Base-by-base conservation (phyloP, 2,329 filamentous ascomycete genomes). In the Aspergillus flavus region DNA sequence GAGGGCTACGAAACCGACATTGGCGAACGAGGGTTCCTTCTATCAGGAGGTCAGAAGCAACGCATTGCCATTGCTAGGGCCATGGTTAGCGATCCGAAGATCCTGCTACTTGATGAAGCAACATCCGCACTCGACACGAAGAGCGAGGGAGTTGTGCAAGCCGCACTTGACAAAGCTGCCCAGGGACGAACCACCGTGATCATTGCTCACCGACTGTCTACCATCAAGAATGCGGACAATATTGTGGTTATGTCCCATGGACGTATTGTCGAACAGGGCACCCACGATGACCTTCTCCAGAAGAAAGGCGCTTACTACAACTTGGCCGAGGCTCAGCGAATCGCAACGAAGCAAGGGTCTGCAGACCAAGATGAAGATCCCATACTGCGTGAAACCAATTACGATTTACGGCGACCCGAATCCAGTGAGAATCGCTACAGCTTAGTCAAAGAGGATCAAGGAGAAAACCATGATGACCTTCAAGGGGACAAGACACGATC, bases 71-170 rank as follows among this genome's bases (percentile, higher is more conserved):
- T 96, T 74, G 91, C 92, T 3, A 83, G 91, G 66, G 91, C 91
- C 30, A 85, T 95, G 55, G 89, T 95, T 23, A 91, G 88, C 5
- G 88, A 95, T 69, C 92, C 92, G 0, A 92, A 91, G 80, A 85
- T 96, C 72, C 84, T 96, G 1, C 85, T 97, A 0, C 88, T 97
- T 4, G 93, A 97, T 66, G 93, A 97, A 77, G 93, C 94, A 1
- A 97, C 93, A 0, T 92, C 90, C 39, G 92, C 92, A 6, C 84
- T 97, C 0, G 93, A 97, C 73, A 94, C 92, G 12, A 91, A 93
- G 72, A 93, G 91, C 0, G 93, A 97, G 78, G 90, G 90, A 52
- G 87, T 94, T 10, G 93, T 96, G 1, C 93, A 96, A 75, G 90
- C 90, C 32, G 93, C 93, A 10, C 83, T 96, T 1, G 91, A 96